Base-by-base conservation (phyloP, 805 yeast genomes). In the Candida patagonica region DNA sequence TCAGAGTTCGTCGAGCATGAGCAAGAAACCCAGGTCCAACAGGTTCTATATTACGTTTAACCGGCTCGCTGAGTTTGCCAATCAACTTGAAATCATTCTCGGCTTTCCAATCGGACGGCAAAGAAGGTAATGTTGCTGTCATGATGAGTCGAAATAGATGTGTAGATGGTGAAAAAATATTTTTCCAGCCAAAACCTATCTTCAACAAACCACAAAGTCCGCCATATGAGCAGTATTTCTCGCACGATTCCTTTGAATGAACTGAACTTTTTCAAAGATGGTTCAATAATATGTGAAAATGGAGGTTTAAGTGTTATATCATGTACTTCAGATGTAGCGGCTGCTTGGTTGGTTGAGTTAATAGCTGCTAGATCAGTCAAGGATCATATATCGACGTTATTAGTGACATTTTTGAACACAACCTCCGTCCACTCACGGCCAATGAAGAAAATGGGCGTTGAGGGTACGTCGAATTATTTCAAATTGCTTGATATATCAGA, bases 11-110 rank as follows among this genome's bases (percentile, higher is more conserved):
- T 52, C 95, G 78, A 43, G 97, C 97, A 59, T 92, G 98, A 38
- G 96, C 96, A 54, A 92, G 70, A 69, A 88, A 92, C 60, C 75
- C 83, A 47, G 94, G 89, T 42, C 98, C 98, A 51, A 89, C 96
- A 27, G 98, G 97, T 68, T 92, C 98, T 47, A 88, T 70, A 44
- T 89, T 80, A 62, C 95, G 64, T 49, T 52, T 53, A 25, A 53
- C 50, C 20, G 62, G 57, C 12, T 58, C 48, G n/a, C 57, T 43
- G 33, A 61, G 43, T 24, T 55, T 36, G 4, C 46, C 48, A 17
- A 44, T 40, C 13, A 56, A 43, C 38, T 47, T 52, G 49, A 61
- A 60, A 29, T 45, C 37, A 42, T 48, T 52, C 24, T 51, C 40
- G 15, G 49, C 49, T 21, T 40, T 42, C 56, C 57, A 54, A 13